Percentiles rank a stretch among this genome's conserved stretches.
Conservation (phyloP, 306 rosid genomes). For the Prunus mume region DNA sequence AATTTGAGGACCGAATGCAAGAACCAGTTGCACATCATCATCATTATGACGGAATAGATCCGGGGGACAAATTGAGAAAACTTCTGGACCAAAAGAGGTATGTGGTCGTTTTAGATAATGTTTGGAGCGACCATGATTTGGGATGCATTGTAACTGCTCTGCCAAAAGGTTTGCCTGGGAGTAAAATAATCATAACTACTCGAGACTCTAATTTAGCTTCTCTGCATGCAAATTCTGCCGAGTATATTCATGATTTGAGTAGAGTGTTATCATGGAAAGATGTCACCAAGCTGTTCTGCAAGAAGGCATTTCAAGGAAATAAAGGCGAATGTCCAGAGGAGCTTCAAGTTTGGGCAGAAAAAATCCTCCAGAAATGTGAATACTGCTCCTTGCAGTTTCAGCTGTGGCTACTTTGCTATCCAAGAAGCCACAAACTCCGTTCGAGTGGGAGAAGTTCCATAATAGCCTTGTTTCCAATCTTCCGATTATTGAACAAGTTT, state of each 20-base stretch:
- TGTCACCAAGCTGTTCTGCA: not conserved
- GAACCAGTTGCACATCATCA: not conserved
- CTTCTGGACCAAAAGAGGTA: not conserved
- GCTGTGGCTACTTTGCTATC: not conserved
- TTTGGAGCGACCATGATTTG: not conserved
- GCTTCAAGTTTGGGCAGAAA: not conserved
- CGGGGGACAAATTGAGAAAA: not conserved
- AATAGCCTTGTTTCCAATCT: not conserved
- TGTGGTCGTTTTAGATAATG: constrained; percentile 11
- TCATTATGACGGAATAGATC: not conserved
- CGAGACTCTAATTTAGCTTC: not conserved
- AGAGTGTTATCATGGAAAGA: not conserved
- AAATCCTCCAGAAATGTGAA: not conserved
- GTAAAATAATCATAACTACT: constrained; percentile 5
- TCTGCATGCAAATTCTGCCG: not conserved
- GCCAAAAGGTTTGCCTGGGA: constrained; percentile 11
- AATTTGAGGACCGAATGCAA: not conserved
- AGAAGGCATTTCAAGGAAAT: not conserved
- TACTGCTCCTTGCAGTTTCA: not conserved
- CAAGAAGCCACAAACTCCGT: not conserved
- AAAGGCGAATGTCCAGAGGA: not conserved
- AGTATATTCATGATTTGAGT: constrained; percentile 12
- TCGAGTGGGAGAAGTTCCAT: not conserved
- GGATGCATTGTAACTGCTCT: not conserved
- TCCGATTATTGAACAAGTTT: not conserved